phyloP scores from a whole-genome alignment of 495 filamentous ascomycete genomes.

The Penicillium desertorum region DNA sequence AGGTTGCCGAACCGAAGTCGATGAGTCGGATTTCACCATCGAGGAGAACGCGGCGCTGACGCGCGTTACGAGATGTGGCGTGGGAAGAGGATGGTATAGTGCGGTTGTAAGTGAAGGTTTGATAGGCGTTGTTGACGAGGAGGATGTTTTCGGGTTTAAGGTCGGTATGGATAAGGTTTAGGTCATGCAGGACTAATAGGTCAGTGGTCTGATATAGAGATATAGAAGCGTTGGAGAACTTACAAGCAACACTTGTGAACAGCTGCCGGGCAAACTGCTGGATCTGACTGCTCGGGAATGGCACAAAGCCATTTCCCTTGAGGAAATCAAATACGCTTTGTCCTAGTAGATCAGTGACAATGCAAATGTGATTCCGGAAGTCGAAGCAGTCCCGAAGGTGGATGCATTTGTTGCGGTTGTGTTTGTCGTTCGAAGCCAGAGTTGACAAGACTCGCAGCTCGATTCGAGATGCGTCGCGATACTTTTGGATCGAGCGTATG shows the following conservation, averaged over 20 bases:
- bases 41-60: conserved; percentile 82
- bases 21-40: conserved; percentile 97
- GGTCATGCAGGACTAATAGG: conserved; percentile 82
- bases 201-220: conserved; percentile 8
- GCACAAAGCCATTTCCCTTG: conserved; percentile 90
- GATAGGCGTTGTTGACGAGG: conserved; percentile 82
- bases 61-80: conserved; percentile 70
- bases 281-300: conserved; percentile 98
- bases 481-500: conserved; percentile 96
- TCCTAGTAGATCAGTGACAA: conserved; percentile 93
- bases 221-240: conserved; percentile 36
- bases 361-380: conserved; percentile 96
- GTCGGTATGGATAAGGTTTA: conserved; percentile 98
- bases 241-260: conserved; percentile 97
- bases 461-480: conserved; percentile 94
- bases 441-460: conserved; percentile 92
- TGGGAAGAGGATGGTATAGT: conserved; percentile 89
- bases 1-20: conserved; percentile 96
- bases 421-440: conserved; percentile 80
- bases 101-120: conserved; percentile 96
- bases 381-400: conserved; percentile 97
- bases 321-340: conserved; percentile 99
- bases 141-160: conserved; percentile 98
- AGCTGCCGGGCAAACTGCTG: conserved; percentile 94
- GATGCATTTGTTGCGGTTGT: conserved; percentile 95